Evolutionary conservation across 2,329 filamentous ascomycete genomes (phyloP), one percentile per base, ranked within the genome.

Genomic region (Trichophyton schoenleinii): DNA sequence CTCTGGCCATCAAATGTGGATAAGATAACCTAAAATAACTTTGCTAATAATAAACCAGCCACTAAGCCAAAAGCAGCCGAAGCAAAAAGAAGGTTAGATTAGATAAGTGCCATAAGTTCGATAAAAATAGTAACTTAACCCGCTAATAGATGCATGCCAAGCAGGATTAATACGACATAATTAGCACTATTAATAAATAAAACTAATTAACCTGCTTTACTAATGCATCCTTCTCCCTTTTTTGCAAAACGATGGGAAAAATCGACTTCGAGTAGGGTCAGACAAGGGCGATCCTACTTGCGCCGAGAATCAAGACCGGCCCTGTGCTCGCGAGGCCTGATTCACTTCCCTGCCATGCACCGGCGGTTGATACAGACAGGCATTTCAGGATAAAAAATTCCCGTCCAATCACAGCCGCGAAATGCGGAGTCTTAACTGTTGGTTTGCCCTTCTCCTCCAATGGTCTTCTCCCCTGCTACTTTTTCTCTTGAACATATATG

Each of bases 131-230:
- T 22, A 53, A 48, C 28, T 53, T 53, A 31, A 13, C 25, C 22
- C 22, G 22, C 46, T 7, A 13, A 13, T 6, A 7, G 1, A 31
- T 53, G 22, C 25, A 53, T 22, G 49, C 49, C 49, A 53, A 53
- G 49, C 20, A 8, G 22, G 3, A 25, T 22, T 31, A 53, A 53
- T 34, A 31, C 22, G 44, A 34, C 49, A 2, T 25, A 53, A 28
- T 53, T 53, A 53, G 13, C 15, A 53, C 28, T 53, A 53, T 53
- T 53, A 53, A 53, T 53, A 53, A 53, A 52, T 28, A 20, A 25
- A 8, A 31, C 49, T 53, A 53, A 53, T 53, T 53, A 53, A 15
- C 25, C 22, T 53, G 25, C 49, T 53, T 53, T 53, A 48, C 44
- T 48, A 48, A 48, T 20, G 44, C 44, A 25, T 31, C 22, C 22